Evolutionary conservation across 2,329 filamentous ascomycete species (phyloP).

Genomic region (Geosmithia flava): DNA sequence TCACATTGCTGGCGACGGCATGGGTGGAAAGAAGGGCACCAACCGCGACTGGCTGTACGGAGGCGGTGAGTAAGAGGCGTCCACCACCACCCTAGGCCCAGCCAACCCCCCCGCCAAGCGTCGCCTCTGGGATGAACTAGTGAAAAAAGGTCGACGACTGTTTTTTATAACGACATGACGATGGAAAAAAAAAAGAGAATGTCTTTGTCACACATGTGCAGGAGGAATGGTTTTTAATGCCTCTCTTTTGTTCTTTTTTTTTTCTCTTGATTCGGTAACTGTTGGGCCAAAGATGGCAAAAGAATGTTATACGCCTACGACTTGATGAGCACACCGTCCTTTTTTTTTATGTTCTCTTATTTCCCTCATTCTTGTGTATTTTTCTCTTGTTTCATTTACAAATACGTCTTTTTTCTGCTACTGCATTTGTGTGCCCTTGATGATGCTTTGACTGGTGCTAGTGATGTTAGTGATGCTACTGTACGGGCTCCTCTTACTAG

Average conservation of each 20-base stretch:
- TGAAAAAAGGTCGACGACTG: neutral
- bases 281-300: neutral
- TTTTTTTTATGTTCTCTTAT: neutral
- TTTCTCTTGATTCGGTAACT: neutral
- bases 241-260: neutral
- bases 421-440: neutral
- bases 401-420: neutral
- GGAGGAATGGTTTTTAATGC: too few species aligned
- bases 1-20: constrained; percentile 48
- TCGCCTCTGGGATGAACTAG: neutral
- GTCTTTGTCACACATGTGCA: too few species aligned
- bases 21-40: constrained; percentile 47
- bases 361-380: neutral
- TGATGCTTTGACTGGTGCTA: too few species aligned
- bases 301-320: neutral
- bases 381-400: neutral
- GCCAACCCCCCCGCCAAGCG: constrained; percentile 17
- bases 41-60: constrained; percentile 44
- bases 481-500: too few species aligned
- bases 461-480: too few species aligned
- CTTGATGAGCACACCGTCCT: neutral
- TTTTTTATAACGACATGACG: neutral
- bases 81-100: too few species aligned
- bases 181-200: neutral
- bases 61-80: constrained; percentile 8